These are phyloP conservation scores for Cubamyces lactineus DNA, from an alignment of 768 basidiomycete genomes.

Conservation along the genomic window DNA sequence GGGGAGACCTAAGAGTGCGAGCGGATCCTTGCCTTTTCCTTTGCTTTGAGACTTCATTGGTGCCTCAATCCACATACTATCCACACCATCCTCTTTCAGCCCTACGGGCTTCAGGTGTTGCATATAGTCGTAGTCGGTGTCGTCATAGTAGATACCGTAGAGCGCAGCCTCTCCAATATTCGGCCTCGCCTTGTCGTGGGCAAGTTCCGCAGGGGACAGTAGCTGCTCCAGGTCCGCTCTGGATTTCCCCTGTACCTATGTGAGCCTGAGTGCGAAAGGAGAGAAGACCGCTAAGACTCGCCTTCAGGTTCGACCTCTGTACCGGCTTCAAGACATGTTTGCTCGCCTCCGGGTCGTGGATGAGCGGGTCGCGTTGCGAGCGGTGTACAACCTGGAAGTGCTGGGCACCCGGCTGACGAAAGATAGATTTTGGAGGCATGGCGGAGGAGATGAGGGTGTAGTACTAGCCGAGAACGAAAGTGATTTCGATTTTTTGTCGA, in stretches of 20 bases:
- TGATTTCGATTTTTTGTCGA: conserved; percentile 9
- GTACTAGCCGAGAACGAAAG: not conserved
- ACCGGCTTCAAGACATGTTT: conserved; percentile 89
- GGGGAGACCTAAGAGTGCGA: conserved; percentile 63
- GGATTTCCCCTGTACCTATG: conserved; percentile 65
- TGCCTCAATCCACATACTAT: conserved; percentile 82
- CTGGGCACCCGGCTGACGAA: conserved; percentile 84
- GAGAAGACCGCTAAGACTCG: conserved; percentile 51
- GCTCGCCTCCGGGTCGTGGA: conserved; percentile 89
- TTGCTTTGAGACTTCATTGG: conserved; percentile 50
- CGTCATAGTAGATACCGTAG: conserved; percentile 94
- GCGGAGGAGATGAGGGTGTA: not conserved
- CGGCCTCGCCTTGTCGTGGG: conserved; percentile 45
- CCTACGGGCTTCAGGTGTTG: conserved; percentile 88
- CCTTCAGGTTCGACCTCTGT: conserved; percentile 65
- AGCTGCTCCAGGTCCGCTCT: conserved; percentile 76
- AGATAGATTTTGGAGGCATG: conserved; percentile 86
- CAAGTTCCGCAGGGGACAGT: conserved; percentile 51
- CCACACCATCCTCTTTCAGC: conserved; percentile 76
- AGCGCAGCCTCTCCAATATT: conserved; percentile 86
- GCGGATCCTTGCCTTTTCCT: conserved; percentile 39
- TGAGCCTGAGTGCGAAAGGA: conserved; percentile 1
- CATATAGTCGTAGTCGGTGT: conserved; percentile 98
- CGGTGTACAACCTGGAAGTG: conserved; percentile 98
- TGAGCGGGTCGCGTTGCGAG: conserved; percentile 93